Evolutionary conservation across 805 yeast genomes (phyloP), one percentile per base, ranked within the genome.

Genomic region (Komagataella populi): DNA sequence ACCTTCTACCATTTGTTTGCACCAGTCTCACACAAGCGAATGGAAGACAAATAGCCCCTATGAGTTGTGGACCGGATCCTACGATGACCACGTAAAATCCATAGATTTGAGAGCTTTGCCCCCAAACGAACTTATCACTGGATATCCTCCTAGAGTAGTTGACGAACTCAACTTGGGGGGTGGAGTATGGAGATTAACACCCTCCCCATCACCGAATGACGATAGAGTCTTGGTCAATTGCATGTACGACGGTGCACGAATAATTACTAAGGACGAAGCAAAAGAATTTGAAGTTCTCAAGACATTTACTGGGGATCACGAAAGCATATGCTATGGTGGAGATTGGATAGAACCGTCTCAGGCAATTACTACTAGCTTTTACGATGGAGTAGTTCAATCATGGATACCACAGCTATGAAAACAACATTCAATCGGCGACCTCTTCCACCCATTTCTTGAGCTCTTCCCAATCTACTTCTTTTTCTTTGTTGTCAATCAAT

Each of bases 291-390:
- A 52, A 6, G 64, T 76, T 51, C 60, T 64, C 2, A 68, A 70
- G 23, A 74, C 72, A 52, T 76, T 78, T 61, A 83, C 82, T 59
- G 73, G 74, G 10, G 85, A 84, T 30, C 98, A 91, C 62, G 82
- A 81, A 49, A 87, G 96, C 54, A 91, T 93, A 88, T 90, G 91
- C 51, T 91, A 91, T 60, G 99, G 98, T 0, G 96, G 95, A 4
- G 96, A 86, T 61, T 90, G 97, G 96, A 65, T 61, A 1, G 70
- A 71, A 4, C 78, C 72, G 6, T 63, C 64, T 1, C 57, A 63
- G 4, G 77, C 84, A 6, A 84, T 79, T 2, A 89, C 96, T 1
- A 91, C 97, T 63, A 88, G 96, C 51, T 91, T 91, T 64, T 91
- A 91, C 68, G 99, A 91, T 64, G 77, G 78, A 51, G 78, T 85